Evolutionary conservation across 2,329 filamentous ascomycete genomes (phyloP), one percentile per base, ranked within the genome.

Genomic region (Fusarium mundagurra): DNA sequence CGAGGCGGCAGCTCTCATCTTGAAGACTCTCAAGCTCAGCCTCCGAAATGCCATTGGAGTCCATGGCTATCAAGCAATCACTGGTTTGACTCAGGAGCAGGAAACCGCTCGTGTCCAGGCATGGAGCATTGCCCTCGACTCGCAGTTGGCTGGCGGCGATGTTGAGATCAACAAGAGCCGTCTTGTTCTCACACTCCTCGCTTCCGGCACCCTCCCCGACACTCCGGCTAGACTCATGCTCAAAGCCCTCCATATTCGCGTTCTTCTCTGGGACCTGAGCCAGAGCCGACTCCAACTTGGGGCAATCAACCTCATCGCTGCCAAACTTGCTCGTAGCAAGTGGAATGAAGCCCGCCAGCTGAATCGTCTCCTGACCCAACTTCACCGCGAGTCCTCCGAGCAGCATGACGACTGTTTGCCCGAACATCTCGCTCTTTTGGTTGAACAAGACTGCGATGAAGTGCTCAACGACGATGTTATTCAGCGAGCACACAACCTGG

Each of bases 91-190:
- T 4, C 91, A 93, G 75, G 94, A 98, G 66, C 92, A 97, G 81
- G 96, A 98, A 81, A 90, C 89, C 59, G 95, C 94, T 12, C 90
- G 96, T 34, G 89, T 97, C 78, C 96, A 97, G 84, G 94, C 95
- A 0, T 98, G 96, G 96, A 90, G 92, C 39, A 98, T 98, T 78
- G 95, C 95, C 20, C 89, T 98, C 62, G 96, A 98, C 82, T 95
- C 96, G 33, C 96, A 98, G 81, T 88, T 98, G 27, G 94, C 94
- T 16, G 96, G 96, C 47, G 95, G 96, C 20, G 96, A 98, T 82
- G 89, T 92, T 14, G 94, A 97, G 81, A 93, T 98, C 76, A 97
- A 93, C 86, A 95, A 93, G 82, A 95, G 94, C 81, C 91, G 96
- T 57, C 87, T 98, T 38, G 90, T 96, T 1, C 86, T 98, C 57